phyloP scores from a whole-genome alignment of 192 early-diverging fungal genomes.

The Backusella luteola region DNA sequence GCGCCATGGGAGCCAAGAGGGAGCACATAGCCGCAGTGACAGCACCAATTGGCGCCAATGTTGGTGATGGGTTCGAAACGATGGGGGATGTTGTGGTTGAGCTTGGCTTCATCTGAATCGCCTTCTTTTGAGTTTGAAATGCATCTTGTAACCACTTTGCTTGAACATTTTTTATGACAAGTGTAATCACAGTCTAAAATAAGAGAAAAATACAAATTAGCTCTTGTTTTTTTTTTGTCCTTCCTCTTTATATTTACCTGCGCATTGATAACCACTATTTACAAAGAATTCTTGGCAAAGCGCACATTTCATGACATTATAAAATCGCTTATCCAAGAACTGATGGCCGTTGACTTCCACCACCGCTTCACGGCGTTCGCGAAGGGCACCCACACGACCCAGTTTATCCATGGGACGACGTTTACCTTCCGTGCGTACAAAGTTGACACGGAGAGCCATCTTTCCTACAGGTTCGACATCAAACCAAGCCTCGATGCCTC shows the following conservation, averaged over 20 bases:
- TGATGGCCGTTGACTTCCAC: conserved; percentile 90
- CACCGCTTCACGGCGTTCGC: conserved; percentile 76
- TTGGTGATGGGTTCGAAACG: conserved; percentile 84
- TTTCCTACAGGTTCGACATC: conserved; percentile 94
- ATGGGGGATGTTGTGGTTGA: conserved; percentile 94
- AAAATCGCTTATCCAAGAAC: conserved; percentile 84
- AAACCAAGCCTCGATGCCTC: conserved; percentile 72
- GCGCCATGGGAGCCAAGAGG: conserved; percentile 73
- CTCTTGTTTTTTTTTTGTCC: neutral
- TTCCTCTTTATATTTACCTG: conserved; percentile 49
- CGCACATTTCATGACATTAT: conserved; percentile 98
- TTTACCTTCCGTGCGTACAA: conserved; percentile 46
- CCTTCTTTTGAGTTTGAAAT: conserved; percentile 69
- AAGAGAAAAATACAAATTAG: neutral
- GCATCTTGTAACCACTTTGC: conserved; percentile 87
- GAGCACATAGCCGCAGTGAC: conserved; percentile 95
- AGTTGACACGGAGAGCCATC: conserved; percentile 80
- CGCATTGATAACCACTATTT: conserved; percentile 85
- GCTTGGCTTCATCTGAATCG: conserved; percentile 61
- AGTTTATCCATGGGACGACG: conserved; percentile 52
- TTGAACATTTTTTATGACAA: conserved; percentile 90
- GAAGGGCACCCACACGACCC: conserved; percentile 75
- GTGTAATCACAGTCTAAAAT: conserved; percentile 84
- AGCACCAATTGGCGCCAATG: conserved; percentile 91
- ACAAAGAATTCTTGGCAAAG: conserved; percentile 91